These are phyloP conservation scores for Hypomyces rosellus DNA, from an alignment of 2,329 filamentous ascomycete species.

Conservation along the genomic window DNA sequence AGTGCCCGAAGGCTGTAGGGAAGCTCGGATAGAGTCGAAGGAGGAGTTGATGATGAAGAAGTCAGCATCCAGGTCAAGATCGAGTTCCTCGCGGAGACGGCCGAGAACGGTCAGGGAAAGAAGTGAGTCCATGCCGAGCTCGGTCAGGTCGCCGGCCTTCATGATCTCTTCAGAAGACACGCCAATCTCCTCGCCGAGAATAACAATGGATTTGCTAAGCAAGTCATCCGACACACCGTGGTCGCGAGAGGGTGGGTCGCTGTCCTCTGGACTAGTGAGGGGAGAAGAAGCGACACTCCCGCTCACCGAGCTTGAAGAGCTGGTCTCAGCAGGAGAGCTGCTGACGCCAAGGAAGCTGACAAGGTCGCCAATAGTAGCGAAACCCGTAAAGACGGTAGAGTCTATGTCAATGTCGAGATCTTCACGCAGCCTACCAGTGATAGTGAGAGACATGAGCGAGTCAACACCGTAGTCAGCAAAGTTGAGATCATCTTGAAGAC, in stretches of 20 bases:
- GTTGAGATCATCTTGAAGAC: constrained; percentile 38
- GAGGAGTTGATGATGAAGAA: constrained; percentile 47
- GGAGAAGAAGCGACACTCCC: background rate
- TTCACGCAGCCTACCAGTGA: constrained; percentile 11
- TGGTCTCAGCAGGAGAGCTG: background rate
- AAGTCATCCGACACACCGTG: background rate
- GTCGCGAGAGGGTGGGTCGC: background rate
- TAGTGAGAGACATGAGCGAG: constrained; percentile 9
- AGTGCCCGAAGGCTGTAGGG: background rate
- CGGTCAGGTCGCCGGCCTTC: constrained; percentile 45
- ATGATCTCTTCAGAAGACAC: constrained; percentile 7
- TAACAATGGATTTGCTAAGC: constrained; percentile 1
- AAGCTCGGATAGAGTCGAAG: constrained; percentile 45
- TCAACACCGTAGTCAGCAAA: constrained; percentile 9
- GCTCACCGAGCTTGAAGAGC: background rate
- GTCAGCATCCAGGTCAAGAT: constrained; percentile 46
- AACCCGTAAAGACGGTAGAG: constrained; percentile 2
- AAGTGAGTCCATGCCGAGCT: constrained; percentile 54
- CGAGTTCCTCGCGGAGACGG: constrained; percentile 50
- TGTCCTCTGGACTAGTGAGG: background rate
- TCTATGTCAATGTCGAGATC: constrained; percentile 9
- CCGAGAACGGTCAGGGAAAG: constrained; percentile 52
- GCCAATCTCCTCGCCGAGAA: constrained; percentile 11
- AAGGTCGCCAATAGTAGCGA: constrained; percentile 2
- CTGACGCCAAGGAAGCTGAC: background rate